A percentile compares a stretch with the other conserved stretches of the same genome.
Evolutionary conservation across 2,329 filamentous ascomycete genomes (phyloP).

Genomic region (Coccinonectria pachysandricola): DNA sequence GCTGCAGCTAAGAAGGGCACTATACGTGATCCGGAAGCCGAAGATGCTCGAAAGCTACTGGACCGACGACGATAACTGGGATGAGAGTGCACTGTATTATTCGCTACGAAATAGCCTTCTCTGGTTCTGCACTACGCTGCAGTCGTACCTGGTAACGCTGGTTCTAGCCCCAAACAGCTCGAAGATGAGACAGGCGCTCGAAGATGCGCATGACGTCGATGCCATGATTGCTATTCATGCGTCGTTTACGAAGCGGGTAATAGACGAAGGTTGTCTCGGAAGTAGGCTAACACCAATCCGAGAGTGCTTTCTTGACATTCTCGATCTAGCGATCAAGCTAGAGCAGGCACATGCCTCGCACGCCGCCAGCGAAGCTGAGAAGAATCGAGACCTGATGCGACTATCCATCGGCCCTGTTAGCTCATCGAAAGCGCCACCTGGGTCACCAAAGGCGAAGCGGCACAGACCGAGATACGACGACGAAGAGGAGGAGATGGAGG

Average conservation of each 20-base stretch:
- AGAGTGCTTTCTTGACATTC: constrained; percentile 60
- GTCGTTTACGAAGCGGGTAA: constrained; percentile 49
- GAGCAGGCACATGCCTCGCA: constrained; percentile 45
- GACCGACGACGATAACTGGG: constrained; percentile 25
- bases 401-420: constrained; percentile 11
- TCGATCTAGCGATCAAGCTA: constrained; percentile 65
- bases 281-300: constrained; percentile 59
- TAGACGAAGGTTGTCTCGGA: constrained; percentile 60
- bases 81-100: constrained; percentile 42
- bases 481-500: constrained; percentile 23
- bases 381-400: constrained; percentile 25
- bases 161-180: constrained; percentile 53
- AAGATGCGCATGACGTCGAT: constrained; percentile 61
- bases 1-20: constrained; percentile 65
- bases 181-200: constrained; percentile 47
- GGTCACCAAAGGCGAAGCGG: constrained; percentile 10
- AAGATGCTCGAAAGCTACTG: constrained; percentile 33
- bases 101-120: constrained; percentile 57
- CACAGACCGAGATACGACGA: constrained; percentile 18
- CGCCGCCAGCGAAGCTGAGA: constrained; percentile 23
- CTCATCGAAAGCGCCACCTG: constrained; percentile 8
- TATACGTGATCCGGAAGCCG: constrained; percentile 51
- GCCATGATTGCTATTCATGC: constrained; percentile 65
- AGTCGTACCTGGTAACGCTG: constrained; percentile 65
- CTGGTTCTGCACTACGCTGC: constrained; percentile 67